These are phyloP conservation scores for Venturia effusa DNA, from an alignment of 2,329 filamentous ascomycete genomes.

Conservation along the genomic window DNA sequence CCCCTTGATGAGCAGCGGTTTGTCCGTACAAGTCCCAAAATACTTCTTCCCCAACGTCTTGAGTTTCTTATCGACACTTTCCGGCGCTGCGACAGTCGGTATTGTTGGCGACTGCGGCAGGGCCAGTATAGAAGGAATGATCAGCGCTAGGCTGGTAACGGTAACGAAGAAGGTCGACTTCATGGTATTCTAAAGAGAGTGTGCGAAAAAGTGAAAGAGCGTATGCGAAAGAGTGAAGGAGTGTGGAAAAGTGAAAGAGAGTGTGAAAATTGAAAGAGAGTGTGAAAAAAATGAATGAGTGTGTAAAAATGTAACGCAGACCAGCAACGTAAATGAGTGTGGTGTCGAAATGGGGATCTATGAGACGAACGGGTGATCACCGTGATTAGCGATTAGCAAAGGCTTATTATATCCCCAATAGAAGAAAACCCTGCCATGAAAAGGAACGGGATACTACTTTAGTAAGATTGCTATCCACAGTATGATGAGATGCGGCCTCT, in stretches of 20 bases:
- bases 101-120: background rate
- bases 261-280: background rate
- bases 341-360: too few relatives aligned
- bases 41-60: constrained; percentile 32
- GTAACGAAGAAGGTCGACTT: background rate
- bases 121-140: background rate
- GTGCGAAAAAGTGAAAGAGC: background rate
- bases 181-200: background rate
- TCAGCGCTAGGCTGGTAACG: background rate
- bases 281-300: background rate
- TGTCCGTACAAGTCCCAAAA: constrained; percentile 48
- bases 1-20: constrained; percentile 37
- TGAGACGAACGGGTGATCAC: background rate
- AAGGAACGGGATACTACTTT: too few relatives aligned
- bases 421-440: background rate
- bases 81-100: background rate
- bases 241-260: background rate
- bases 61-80: constrained; percentile 3
- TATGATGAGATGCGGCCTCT: too few relatives aligned
- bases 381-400: background rate
- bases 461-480: too few relatives aligned
- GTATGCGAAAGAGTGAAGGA: background rate
- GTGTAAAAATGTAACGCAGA: too few relatives aligned
- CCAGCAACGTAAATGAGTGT: background rate
- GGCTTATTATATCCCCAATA: background rate